A percentile compares a stretch with the other conserved stretches of the same genome.
phyloP scores from a whole-genome alignment of 495 filamentous ascomycete genomes.

The Penicillium soppii region DNA sequence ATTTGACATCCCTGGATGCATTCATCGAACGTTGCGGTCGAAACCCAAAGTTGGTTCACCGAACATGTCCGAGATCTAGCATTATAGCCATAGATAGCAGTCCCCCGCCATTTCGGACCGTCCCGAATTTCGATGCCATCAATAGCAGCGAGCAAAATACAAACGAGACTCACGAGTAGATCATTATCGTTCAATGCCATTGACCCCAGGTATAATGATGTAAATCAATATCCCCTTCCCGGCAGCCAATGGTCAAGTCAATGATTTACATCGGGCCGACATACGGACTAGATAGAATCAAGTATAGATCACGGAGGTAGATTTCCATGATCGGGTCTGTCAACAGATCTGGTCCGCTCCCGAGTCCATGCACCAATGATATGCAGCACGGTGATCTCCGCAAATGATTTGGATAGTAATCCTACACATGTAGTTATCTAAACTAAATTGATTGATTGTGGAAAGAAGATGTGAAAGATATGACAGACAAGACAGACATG shows the following conservation, averaged over 20 bases:
- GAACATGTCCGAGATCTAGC: too few relatives aligned
- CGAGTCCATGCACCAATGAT: constrained; percentile 18
- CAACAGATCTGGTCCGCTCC: neutral
- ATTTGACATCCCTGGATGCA: too few relatives aligned
- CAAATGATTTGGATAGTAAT: neutral
- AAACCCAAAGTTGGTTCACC: too few relatives aligned
- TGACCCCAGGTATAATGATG: too few relatives aligned
- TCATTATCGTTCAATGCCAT: too few relatives aligned
- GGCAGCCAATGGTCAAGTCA: neutral
- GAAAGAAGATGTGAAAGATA: neutral
- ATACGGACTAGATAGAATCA: neutral
- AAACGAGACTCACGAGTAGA: too few relatives aligned
- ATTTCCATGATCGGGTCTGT: neutral
- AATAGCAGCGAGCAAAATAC: too few relatives aligned
- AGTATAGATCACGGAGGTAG: neutral
- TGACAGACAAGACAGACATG: neutral
- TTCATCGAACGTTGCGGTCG: too few relatives aligned
- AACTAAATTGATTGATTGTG: neutral
- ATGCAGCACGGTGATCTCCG: constrained; percentile 18
- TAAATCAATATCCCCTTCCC: too few relatives aligned
- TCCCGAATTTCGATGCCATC: too few relatives aligned
- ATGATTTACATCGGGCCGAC: neutral
- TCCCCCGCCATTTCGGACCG: too few relatives aligned
- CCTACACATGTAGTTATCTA: neutral
- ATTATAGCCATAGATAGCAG: too few relatives aligned